These are phyloP conservation scores for Coniochaeta hoffmannii DNA, from an alignment of 2,329 filamentous ascomycete genomes.

Conservation along the genomic window DNA sequence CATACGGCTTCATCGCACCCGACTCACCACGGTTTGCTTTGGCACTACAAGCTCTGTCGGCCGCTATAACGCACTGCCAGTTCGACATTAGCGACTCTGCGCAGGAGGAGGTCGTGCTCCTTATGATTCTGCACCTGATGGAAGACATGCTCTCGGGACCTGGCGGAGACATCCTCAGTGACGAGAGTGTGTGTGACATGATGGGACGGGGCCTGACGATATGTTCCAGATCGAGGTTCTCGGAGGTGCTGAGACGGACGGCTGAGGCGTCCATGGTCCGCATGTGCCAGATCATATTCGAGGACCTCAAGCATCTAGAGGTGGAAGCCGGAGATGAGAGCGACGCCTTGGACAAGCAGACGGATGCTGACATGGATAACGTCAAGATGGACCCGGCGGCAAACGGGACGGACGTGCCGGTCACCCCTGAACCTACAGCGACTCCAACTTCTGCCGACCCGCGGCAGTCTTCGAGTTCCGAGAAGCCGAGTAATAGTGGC, in stretches of 20 bases:
- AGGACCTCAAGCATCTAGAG: constrained; percentile 81
- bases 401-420: constrained; percentile 40
- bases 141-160: constrained; percentile 95
- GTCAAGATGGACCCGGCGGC: constrained; percentile 79
- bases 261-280: constrained; percentile 97
- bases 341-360: constrained; percentile 57
- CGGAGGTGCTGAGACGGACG: constrained; percentile 80
- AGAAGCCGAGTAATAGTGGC: constrained; percentile 22
- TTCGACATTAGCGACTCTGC: constrained; percentile 95
- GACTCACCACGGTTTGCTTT: constrained; percentile 80
- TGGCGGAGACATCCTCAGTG: constrained; percentile 86
- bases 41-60: constrained; percentile 90
- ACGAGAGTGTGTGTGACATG: constrained; percentile 98
- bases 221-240: constrained; percentile 89
- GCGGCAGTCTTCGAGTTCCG: constrained; percentile 33
- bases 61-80: constrained; percentile 92
- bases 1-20: constrained; percentile 82
- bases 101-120: constrained; percentile 88
- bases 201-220: constrained; percentile 97
- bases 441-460: constrained; percentile 11
- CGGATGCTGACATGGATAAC: constrained; percentile 61
- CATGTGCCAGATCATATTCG: constrained; percentile 99
- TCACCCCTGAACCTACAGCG: constrained; percentile 7
- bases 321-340: constrained; percentile 63
- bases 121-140: constrained; percentile 95